Evolutionary conservation across 257 asterid genomes (phyloP), one percentile per base, ranked within the genome.

Genomic region (Solanum sitiens): DNA sequence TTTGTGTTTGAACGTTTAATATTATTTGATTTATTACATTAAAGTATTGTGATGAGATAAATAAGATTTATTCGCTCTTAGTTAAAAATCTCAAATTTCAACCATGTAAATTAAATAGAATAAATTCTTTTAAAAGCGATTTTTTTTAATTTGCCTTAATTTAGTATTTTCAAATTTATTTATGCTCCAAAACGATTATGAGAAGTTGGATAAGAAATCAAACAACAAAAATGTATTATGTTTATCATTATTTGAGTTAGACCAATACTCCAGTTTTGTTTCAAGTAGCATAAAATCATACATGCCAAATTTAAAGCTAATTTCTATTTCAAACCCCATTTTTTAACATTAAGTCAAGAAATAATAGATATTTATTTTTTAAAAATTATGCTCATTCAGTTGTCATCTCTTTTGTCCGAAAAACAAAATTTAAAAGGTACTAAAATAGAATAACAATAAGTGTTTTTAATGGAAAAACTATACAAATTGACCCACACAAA

Each of bases 381-480:
- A 44, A 13, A 12, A 44, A 14, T 44, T 44, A 14, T 45, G 7
- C 4, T 47, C 7, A 20, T 47, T 0, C 59, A 14, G 0, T 0
- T 47, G 8, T 47, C 0, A 47, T 14, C 0, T 53, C 4, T 53
- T 53, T 53, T 1, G 3, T 2, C 23, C 0, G 23, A 1, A 53
- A 53, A 53, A 53, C 16, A 53, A 53, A 53, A 53, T 53, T 53
- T 2, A 6, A 53, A 53, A 53, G 61, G 23, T 53, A 16, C 9
- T 53, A 6, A 53, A 53, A 53, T 16, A 15, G 8, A 9, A 50
- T 9, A 50, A 50, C 0, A 50, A 50, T 2, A 50, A 50, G 61
- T 0, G 5, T 50, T 45, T 45, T 12, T 45, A 45, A 45, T 4
- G 18, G 4, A 13, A 45, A 45, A 45, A 45, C 20, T 14, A 13